Evolutionary conservation across 208 protist species (phyloP).

Genomic region (Leishmania gerbilli): DNA sequence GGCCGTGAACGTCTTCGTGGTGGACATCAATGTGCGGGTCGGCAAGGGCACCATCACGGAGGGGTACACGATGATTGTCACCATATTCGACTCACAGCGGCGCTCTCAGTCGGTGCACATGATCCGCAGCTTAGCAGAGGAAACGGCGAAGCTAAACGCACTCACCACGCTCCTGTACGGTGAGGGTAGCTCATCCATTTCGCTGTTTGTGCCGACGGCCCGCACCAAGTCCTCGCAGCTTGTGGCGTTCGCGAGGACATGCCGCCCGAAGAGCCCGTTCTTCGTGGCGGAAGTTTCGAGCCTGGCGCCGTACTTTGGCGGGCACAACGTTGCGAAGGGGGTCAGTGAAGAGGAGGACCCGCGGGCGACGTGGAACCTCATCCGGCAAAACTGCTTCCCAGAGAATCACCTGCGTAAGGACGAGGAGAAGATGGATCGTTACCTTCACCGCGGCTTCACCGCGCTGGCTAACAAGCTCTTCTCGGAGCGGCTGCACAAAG

Average conservation of each 20-base stretch:
- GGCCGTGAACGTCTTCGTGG: slow-evolving; percentile 90
- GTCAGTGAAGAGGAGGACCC: slow-evolving; percentile 66
- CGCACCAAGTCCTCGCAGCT: slow-evolving; percentile 77
- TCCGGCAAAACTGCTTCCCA: slow-evolving; percentile 76
- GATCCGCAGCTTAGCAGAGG: slow-evolving; percentile 88
- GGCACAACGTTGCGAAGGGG: slow-evolving; percentile 61
- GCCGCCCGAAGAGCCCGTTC: slow-evolving; percentile 90
- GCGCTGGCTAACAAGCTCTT: slow-evolving; percentile 89
- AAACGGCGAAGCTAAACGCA: slow-evolving; percentile 80
- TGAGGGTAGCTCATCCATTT: slow-evolving; percentile 88
- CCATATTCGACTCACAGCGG: slow-evolving; percentile 88
- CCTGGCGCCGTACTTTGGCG: slow-evolving; percentile 73
- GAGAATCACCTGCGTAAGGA: slow-evolving; percentile 58
- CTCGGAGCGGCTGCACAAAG: slow-evolving; percentile 82
- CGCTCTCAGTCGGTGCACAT: slow-evolving; percentile 81
- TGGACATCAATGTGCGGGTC: slow-evolving; percentile 88
- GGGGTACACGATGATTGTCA: slow-evolving; percentile 92
- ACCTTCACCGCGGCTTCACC: slow-evolving; percentile 79
- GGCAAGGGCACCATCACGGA: slow-evolving; percentile 88
- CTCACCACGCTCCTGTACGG: slow-evolving; percentile 89
- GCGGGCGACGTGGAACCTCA: slow-evolving; percentile 67
- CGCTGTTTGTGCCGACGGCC: slow-evolving; percentile 85
- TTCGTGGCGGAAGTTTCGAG: slow-evolving; percentile 85
- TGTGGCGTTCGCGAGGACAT: slow-evolving; percentile 87
- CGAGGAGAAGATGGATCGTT: slow-evolving; percentile 74